Evolutionary conservation across 176 grass and related monocot species (phyloP).

Genomic region (Triticum urartu): DNA sequence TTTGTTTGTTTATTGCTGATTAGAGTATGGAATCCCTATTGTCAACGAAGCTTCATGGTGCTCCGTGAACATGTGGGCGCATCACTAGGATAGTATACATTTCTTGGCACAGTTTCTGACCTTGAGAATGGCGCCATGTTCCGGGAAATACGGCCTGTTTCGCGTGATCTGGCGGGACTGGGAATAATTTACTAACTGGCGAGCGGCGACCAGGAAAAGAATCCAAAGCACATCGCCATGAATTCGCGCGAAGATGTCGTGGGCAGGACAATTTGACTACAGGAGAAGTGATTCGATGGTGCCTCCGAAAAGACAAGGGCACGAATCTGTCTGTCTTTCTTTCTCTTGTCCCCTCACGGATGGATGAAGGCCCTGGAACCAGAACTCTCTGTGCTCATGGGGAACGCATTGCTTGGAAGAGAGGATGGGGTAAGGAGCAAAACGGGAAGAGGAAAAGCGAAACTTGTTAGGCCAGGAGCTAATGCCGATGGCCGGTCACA

Average conservation of each 20-base stretch:
- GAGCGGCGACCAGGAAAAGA: neutral
- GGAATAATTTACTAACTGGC: slow-evolving; percentile 3
- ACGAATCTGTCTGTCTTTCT: neutral
- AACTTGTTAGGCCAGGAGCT: neutral
- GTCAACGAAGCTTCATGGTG: slow-evolving; percentile 12
- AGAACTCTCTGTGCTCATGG: neutral
- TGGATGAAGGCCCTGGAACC: neutral
- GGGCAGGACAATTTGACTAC: neutral
- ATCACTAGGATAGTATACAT: neutral
- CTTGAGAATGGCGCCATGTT: slow-evolving; percentile 13
- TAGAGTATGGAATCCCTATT: neutral
- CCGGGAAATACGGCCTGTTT: slow-evolving; percentile 13
- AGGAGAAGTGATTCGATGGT: neutral
- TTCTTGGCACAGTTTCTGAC: neutral
- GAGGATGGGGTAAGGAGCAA: neutral
- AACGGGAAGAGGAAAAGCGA: neutral
- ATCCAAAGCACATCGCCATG: neutral
- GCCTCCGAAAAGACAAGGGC: neutral
- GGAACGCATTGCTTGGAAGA: neutral
- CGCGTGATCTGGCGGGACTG: slow-evolving; percentile 13
- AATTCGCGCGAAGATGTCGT: neutral
- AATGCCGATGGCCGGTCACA: neutral
- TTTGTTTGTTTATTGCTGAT: neutral
- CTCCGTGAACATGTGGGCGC: slow-evolving; percentile 23
- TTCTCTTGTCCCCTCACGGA: neutral